Base-by-base conservation (phyloP, 257 asterid species). In the Euphrasia confusa region DNA sequence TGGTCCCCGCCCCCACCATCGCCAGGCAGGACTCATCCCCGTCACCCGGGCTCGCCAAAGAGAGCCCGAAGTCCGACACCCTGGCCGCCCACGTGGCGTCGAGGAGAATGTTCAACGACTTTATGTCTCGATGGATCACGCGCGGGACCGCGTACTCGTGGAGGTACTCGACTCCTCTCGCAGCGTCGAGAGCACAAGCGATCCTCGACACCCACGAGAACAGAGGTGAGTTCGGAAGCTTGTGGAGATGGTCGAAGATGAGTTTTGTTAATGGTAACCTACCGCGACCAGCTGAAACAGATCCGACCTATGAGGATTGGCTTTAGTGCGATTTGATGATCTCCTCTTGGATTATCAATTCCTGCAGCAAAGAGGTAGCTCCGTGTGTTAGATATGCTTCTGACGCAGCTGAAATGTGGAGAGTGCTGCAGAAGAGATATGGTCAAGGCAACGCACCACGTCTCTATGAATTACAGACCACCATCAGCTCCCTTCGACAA, bases 61-160 rank as follows among this genome's bases (percentile, higher is more conserved):
- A 91, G 27, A 91, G 85, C 26, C 98, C 98, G 9, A 91, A 91
- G 30, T 91, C 96, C 2, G 98, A 84, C 54, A 91, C 90, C 79
- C 82, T 88, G 80, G 95, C 94, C 0, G 68, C 81, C 90, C 90
- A 83, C 4, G 52, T 70, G 68, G 71, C 59, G 4, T 88, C 95
- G 0, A 91, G 83, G 13, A 91, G 58, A 45, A 88, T 83, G 84
- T 91, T 91, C 65, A 95, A 88, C 3, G 98, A 72, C 79, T 91
- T 91, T 74, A 88, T 84, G 78, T 88, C 98, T 0, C 98, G 82
- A 75, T 88, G 98, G 37, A 91, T 91, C 77, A 91, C 50, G 6
- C 75, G 72, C 26, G 95, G 96, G 40, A 81, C 85, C 0, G 96
- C 88, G 26, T 79, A 88, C 70, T 78, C 84, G 15, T 91, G 98